Evolutionary conservation across 345 rosid species (phyloP), one percentile per base, ranked within the genome.

Genomic region (Pseudoturritis turrita): DNA sequence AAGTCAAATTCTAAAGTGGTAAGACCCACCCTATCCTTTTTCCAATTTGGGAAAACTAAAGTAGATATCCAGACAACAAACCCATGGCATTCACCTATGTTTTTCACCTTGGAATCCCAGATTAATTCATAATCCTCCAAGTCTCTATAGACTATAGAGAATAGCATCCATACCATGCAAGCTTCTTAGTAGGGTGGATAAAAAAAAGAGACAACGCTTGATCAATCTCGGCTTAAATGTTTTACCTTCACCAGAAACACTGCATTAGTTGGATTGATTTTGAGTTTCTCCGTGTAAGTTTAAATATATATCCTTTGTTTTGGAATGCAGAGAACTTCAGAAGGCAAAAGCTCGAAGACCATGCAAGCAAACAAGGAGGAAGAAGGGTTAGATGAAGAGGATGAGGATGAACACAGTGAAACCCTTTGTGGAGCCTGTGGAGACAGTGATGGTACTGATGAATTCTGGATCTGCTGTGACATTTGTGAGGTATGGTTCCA

Each of bases 401-500:
- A 73, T 73, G 94, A 78, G 21, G 84, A 85, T 13, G 92, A 86
- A 78, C 88, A 86, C 3, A 85, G 89, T 0, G 88, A 87, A 10
- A 84, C 97, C 29, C 73, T 89, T 45, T 87, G 97, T 18, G 96
- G 97, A 33, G 93, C 91, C 4, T 91, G 97, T 35, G 96, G 92
- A 29, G 91, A 86, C 77, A 81, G 87, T 70, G 87, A 91, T 62
- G 91, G 78, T 4, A 35, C 87, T 15, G 92, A 89, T 62, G 96
- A 87, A 57, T 91, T 91, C 81, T 91, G 97, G 95, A 90, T 90
- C 69, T 85, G 90, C 57, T 90, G 96, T 1, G 96, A 90, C 71
- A 57, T 81, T 31, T 90, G 96, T 39, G 96, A 90, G 85, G 79
- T 76, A 74, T 90, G 96, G 96, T 90, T 90, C 71, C 96, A 88